A percentile compares a stretch with the other conserved stretches of the same genome.
phyloP scores from a whole-genome alignment of 441 rosid genomes.

The Gossypium schwendimanii region DNA sequence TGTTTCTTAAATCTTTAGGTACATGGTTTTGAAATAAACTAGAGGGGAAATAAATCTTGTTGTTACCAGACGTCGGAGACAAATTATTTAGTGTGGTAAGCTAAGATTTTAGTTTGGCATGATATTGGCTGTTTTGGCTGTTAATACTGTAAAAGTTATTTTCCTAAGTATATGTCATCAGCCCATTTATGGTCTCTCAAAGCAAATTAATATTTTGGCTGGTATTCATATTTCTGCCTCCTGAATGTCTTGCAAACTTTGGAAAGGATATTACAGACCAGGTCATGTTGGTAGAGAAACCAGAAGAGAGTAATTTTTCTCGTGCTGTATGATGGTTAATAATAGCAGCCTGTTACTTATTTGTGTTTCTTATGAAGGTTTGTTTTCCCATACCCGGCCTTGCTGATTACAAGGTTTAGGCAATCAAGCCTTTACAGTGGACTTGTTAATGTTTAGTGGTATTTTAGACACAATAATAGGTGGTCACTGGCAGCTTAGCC shows the following conservation, averaged over 20 bases:
- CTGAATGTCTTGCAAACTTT: neutral
- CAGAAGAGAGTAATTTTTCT: neutral
- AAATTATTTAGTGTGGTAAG: neutral
- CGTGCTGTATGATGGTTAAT: neutral
- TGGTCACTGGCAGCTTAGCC: neutral
- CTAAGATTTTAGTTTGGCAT: neutral
- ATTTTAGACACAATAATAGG: neutral
- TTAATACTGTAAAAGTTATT: neutral
- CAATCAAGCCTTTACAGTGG: neutral
- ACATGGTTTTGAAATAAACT: neutral
- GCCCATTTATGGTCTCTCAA: too few species aligned
- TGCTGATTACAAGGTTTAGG: slow-evolving; percentile 4
- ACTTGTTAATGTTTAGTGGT: neutral
- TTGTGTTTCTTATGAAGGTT: neutral
- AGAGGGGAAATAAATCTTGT: neutral
- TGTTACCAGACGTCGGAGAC: neutral
- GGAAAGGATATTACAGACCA: neutral
- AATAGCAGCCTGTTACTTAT: neutral
- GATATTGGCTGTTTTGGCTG: neutral
- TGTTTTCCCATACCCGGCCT: neutral
- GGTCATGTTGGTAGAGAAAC: neutral
- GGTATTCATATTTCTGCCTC: neutral
- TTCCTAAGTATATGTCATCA: too few species aligned
- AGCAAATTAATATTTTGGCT: too few species aligned
- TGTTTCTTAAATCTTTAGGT: neutral